Conservation (phyloP, 306 rosid genomes). For the Dryas drummondii region DNA sequence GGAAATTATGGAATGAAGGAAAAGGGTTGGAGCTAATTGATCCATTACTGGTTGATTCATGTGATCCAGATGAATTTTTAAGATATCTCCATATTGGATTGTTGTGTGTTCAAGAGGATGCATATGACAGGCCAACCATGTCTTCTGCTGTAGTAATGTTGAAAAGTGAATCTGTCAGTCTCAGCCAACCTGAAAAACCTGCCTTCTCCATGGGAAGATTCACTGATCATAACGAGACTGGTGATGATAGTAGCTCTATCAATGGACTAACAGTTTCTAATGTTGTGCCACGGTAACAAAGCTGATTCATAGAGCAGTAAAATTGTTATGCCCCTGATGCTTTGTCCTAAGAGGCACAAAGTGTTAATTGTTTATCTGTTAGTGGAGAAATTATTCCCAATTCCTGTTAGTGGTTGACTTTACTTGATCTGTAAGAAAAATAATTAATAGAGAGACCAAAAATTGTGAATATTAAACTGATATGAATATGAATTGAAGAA, state of each 20-base stretch:
- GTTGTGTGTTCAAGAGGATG: slow-evolving; percentile 37
- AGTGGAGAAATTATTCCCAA: no score
- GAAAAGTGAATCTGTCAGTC: slow-evolving; percentile 18
- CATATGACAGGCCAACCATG: slow-evolving; percentile 37
- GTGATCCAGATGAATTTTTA: slow-evolving; percentile 23
- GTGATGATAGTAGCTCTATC: not conserved
- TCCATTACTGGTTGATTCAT: slow-evolving; percentile 19
- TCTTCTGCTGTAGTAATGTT: slow-evolving; percentile 29
- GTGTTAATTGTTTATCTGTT: not conserved
- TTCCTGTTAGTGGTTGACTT: no score
- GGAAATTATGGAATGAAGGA: slow-evolving; percentile 47
- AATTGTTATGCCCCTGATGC: not conserved
- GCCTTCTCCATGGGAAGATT: slow-evolving; percentile 14
- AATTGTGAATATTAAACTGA: not conserved
- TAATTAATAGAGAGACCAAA: not conserved
- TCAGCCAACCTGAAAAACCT: slow-evolving; percentile 18
- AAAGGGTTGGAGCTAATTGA: slow-evolving; percentile 26
- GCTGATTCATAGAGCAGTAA: not conserved
- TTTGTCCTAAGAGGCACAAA: no score
- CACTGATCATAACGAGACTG: not conserved
- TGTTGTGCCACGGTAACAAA: slow-evolving; percentile 1
- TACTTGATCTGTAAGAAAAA: not conserved
- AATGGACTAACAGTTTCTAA: slow-evolving; percentile 21
- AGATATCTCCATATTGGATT: slow-evolving; percentile 34
- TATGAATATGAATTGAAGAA: not conserved